phyloP scores from a whole-genome alignment of 1,284 basidiomycete genomes.

The Heterobasidion occidentale region DNA sequence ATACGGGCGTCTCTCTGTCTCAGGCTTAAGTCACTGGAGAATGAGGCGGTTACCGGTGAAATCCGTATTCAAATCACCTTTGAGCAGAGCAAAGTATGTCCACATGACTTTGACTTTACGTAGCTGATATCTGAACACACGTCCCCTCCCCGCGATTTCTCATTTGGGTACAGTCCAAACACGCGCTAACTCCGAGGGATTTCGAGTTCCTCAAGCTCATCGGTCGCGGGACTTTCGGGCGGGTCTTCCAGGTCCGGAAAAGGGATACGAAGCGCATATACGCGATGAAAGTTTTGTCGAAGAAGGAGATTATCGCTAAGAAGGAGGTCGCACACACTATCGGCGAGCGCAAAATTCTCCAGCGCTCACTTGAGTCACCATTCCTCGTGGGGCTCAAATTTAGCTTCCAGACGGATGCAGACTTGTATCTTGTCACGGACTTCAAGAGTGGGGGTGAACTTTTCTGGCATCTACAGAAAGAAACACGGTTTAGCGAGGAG shows the following conservation, averaged over 20 bases:
- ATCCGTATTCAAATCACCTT: slow-evolving; percentile 94
- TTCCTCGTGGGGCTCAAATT: slow-evolving; percentile 99
- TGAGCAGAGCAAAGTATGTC: slow-evolving; percentile 78
- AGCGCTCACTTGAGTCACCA: slow-evolving; percentile 89
- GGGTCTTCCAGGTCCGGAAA: slow-evolving; percentile 98
- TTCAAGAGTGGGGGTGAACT: slow-evolving; percentile 99
- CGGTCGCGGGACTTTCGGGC: slow-evolving; percentile 97
- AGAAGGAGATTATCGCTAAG: slow-evolving; percentile 98
- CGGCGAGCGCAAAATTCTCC: slow-evolving; percentile 97
- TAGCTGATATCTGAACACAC: slow-evolving; percentile 9
- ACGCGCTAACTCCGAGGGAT: slow-evolving; percentile 81
- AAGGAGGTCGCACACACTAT: slow-evolving; percentile 99
- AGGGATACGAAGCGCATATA: slow-evolving; percentile 98
- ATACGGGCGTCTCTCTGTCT: slow-evolving; percentile 3
- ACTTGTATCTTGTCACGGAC: slow-evolving; percentile 96
- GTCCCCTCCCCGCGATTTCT: not conserved
- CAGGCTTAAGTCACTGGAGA: slow-evolving; percentile 73
- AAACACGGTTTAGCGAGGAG: slow-evolving; percentile 90
- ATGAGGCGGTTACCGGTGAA: slow-evolving; percentile 83
- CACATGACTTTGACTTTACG: slow-evolving; percentile 9
- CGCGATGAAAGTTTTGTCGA: slow-evolving; percentile 99
- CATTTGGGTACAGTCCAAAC: slow-evolving; percentile 51
- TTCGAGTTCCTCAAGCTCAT: slow-evolving; percentile 99
- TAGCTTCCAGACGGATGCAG: slow-evolving; percentile 93
- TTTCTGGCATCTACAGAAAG: slow-evolving; percentile 96